Evolutionary conservation across 768 basidiomycete genomes (phyloP).

Genomic region (Lactarius tabidus): DNA sequence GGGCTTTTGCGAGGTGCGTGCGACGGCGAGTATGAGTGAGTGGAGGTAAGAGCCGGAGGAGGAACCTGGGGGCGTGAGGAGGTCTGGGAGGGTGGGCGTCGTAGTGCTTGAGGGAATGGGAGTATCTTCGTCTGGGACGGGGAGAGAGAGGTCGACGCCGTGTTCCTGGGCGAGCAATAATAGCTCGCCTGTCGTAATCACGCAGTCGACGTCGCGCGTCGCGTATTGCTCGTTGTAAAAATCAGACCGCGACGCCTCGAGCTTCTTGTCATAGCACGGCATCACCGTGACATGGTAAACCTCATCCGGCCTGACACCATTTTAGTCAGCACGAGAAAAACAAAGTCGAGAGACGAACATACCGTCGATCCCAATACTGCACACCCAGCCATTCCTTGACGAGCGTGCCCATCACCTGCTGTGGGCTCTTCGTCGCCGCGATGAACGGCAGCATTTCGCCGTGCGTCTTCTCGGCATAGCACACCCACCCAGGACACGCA

Average conservation of each 20-base stretch:
- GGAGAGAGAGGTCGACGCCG: constrained; percentile 65
- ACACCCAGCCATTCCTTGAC: constrained; percentile 84
- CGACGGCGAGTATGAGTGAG: constrained; percentile 60
- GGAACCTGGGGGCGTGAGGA: constrained; percentile 75
- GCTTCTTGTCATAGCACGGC: constrained; percentile 99
- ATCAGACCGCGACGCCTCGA: constrained; percentile 93
- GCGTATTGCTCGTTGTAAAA: constrained; percentile 81
- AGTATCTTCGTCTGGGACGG: constrained; percentile 53
- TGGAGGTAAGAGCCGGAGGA: constrained; percentile 93
- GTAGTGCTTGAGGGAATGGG: not conserved
- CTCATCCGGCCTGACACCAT: constrained; percentile 60
- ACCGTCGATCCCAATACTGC: constrained; percentile 60
- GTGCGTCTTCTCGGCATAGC: constrained; percentile 98
- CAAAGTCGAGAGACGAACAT: constrained; percentile 32
- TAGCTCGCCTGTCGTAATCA: constrained; percentile 94
- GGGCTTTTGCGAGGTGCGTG: constrained; percentile 39
- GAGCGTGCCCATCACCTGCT: constrained; percentile 89
- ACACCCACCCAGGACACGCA: constrained; percentile 98
- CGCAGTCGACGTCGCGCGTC: constrained; percentile 94
- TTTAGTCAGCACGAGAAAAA: not conserved
- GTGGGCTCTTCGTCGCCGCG: constrained; percentile 83
- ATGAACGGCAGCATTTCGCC: constrained; percentile 91
- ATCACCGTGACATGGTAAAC: constrained; percentile 97
- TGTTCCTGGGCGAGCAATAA: constrained; percentile 80
- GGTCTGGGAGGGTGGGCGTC: constrained; percentile 52